Percentiles rank a stretch among this genome's conserved stretches.
phyloP scores from a whole-genome alignment of 106 monocot genomes.

The Posidonia australis region DNA sequence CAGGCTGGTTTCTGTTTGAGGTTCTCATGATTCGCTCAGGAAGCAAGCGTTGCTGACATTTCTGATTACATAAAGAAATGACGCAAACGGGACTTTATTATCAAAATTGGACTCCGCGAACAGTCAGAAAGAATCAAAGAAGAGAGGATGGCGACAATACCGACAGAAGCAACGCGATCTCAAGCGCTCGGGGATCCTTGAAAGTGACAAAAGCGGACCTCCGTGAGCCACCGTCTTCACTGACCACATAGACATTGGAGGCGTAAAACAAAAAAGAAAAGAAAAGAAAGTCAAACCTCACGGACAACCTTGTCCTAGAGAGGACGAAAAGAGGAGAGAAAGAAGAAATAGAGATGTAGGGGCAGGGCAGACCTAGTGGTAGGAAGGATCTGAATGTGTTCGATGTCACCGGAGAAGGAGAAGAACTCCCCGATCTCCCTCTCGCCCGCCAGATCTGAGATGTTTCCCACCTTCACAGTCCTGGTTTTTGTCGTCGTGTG shows the following conservation, averaged over 20 bases:
- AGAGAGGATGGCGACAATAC: conserved; percentile 16
- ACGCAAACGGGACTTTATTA: too few species aligned
- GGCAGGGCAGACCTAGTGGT: conserved; percentile 6
- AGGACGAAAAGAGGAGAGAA: not conserved
- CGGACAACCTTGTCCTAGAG: too few species aligned
- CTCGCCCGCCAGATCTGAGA: conserved; percentile 91
- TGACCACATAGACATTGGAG: too few species aligned
- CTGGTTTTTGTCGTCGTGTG: conserved; percentile 31
- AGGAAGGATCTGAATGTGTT: conserved; percentile 54
- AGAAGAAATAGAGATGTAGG: not conserved
- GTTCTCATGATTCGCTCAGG: too few species aligned
- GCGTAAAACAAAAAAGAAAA: not conserved
- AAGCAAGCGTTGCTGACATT: too few species aligned
- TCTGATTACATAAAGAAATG: too few species aligned
- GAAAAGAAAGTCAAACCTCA: too few species aligned
- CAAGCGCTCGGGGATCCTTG: conserved; percentile 73
- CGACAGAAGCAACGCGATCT: conserved; percentile 86
- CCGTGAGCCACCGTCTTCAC: conserved; percentile 21
- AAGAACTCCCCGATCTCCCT: conserved; percentile 96
- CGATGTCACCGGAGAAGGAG: conserved; percentile 96
- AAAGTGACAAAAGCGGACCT: conserved; percentile 82
- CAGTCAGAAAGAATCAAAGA: too few species aligned
- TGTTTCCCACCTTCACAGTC: conserved; percentile 69
- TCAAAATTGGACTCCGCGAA: too few species aligned
- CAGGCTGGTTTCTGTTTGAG: too few species aligned